Evolutionary conservation across 768 basidiomycete genomes (phyloP).

Genomic region (Hemileccinum rubropunctum): DNA sequence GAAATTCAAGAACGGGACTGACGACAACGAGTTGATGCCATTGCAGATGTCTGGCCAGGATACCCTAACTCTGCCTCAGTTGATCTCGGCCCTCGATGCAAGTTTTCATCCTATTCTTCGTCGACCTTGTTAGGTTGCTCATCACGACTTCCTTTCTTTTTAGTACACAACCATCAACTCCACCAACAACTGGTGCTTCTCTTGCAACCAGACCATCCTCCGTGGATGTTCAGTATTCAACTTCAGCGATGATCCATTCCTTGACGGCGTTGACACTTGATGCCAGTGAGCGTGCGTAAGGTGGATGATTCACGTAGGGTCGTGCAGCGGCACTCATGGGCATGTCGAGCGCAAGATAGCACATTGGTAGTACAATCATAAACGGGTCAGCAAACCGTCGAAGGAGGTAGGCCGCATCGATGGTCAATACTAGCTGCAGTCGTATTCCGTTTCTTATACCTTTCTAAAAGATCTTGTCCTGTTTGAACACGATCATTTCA

Average conservation of each 20-base stretch:
- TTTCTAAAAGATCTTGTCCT: too few relatives aligned
- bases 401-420: too few relatives aligned
- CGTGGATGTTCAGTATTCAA: slow-evolving; percentile 33
- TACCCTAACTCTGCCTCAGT: slow-evolving; percentile 17
- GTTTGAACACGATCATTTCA: too few relatives aligned
- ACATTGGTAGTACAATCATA: too few relatives aligned
- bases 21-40: slow-evolving; percentile 48
- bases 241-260: slow-evolving; percentile 28
- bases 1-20: slow-evolving; percentile 81
- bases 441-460: too few relatives aligned
- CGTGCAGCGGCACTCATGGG: too few relatives aligned
- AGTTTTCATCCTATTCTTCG: background rate
- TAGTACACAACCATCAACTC: slow-evolving; percentile 30
- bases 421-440: too few relatives aligned
- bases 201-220: slow-evolving; percentile 32
- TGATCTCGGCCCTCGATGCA: slow-evolving; percentile 23
- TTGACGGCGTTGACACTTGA: slow-evolving; percentile 25
- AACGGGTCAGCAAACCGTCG: too few relatives aligned
- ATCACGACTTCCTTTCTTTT: background rate
- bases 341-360: too few relatives aligned
- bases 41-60: slow-evolving; percentile 62
- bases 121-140: background rate
- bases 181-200: slow-evolving; percentile 33
- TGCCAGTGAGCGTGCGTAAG: too few relatives aligned
- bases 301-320: too few relatives aligned